phyloP scores from a whole-genome alignment of 495 filamentous ascomycete species.

The Hyaloscypha hepaticicola region DNA sequence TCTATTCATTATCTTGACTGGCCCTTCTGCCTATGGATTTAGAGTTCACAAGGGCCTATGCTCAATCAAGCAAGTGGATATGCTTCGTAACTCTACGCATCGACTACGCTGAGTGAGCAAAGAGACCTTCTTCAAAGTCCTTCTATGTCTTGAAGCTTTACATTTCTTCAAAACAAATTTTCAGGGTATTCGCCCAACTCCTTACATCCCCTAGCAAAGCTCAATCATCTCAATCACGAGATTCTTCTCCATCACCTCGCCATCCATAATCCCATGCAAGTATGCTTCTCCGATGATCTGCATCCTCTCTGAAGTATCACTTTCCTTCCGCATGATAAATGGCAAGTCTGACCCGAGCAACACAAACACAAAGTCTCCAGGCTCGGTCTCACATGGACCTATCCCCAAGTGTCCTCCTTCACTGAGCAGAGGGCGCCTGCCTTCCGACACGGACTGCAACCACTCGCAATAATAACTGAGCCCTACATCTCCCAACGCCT shows the following conservation, averaged over 20 bases:
- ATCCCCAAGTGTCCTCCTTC: background rate
- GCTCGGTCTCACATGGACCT: background rate
- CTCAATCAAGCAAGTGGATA: too few species aligned
- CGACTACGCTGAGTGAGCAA: too few species aligned
- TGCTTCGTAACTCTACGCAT: too few species aligned
- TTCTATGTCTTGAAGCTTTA: too few species aligned
- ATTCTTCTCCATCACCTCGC: background rate
- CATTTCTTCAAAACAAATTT: too few species aligned
- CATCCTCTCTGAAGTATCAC: background rate
- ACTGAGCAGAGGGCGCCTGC: background rate
- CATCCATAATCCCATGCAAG: conserved; percentile 1
- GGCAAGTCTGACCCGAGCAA: background rate
- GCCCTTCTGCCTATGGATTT: too few species aligned
- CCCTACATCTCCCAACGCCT: background rate
- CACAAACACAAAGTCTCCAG: background rate
- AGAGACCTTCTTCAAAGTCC: too few species aligned
- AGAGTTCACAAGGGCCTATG: too few species aligned
- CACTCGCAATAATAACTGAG: background rate
- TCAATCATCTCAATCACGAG: background rate
- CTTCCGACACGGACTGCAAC: background rate
- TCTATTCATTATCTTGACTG: too few species aligned
- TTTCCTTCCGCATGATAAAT: background rate
- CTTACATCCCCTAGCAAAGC: background rate
- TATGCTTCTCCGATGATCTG: background rate
- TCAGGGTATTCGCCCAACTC: too few species aligned